Base-by-base conservation (phyloP, 257 asterid genomes). In the Anisodus acutangulus region DNA sequence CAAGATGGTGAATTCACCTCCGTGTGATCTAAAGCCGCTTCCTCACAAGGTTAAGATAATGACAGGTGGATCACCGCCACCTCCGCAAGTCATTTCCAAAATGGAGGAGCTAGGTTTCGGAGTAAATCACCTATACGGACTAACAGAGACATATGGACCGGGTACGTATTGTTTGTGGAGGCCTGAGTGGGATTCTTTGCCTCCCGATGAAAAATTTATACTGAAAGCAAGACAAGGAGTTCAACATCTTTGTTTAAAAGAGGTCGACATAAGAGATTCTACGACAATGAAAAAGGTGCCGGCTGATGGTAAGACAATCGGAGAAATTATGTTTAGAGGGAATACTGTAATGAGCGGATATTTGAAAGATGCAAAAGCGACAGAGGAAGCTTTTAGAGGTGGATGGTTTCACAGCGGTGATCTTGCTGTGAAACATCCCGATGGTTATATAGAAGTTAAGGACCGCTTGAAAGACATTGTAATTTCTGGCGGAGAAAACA, bases 61-160 rank as follows among this genome's bases (percentile, higher is more conserved):
- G 88, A 88, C 90, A 39, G 89, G 90, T 16, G 90, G 84, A 68
- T 88, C 88, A 43, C 90, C 90, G 4, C 90, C 90, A 31, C 90
- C 87, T 67, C 62, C 90, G 0, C 87, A 64, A 1, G 84, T 88
- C 49, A 80, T 88, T 78, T 84, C 74, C 43, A 88, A 84, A 78
- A 88, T 88, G 88, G 88, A 88, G 82, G 85, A 88, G 85, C 72
- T 86, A 12, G 90, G 88, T 15, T 88, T 88, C 35, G 8, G n/a
- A 11, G 86, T 88, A 15, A 78, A 78, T 66, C 90, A 88, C 81
- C 84, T 88, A 12, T 88, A 88, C 78, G 90, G 90, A 49, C 84
- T 88, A 39, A 88, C 90, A 11, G 90, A 88, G 60, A 88, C 89
- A 4, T 88, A 85, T 17, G 90, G 89, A 67, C 90, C 90, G 26